Evolutionary conservation across 768 basidiomycete species (phyloP).

Genomic region (Boletus sensibilis): DNA sequence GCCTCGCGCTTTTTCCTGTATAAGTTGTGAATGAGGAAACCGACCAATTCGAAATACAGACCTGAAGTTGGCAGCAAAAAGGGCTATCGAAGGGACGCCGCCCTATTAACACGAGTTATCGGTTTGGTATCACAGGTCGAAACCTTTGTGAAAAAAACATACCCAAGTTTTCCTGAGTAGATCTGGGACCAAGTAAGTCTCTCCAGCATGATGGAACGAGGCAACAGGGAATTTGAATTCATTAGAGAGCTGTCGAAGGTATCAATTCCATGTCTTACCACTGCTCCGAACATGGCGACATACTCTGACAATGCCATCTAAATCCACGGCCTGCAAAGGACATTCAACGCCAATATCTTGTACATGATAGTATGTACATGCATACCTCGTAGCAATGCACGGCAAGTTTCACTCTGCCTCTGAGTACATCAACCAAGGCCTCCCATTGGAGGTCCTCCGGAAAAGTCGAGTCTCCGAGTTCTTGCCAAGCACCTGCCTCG

Average conservation of each 20-base stretch:
- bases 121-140: neutral
- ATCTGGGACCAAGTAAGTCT: slow-evolving; percentile 81
- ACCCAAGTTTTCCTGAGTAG: slow-evolving; percentile 71
- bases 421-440: slow-evolving; percentile 70
- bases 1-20: slow-evolving; percentile 76
- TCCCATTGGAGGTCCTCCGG: slow-evolving; percentile 75
- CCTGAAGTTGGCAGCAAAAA: slow-evolving; percentile 64
- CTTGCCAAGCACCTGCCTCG: slow-evolving; percentile 43
- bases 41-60: slow-evolving; percentile 5
- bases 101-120: slow-evolving; percentile 37
- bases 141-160: neutral
- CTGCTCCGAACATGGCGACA: slow-evolving; percentile 20
- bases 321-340: slow-evolving; percentile 54
- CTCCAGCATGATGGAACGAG: slow-evolving; percentile 76
- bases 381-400: slow-evolving; percentile 39
- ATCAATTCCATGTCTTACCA: neutral
- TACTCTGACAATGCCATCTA: slow-evolving; percentile 70
- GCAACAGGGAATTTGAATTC: slow-evolving; percentile 82
- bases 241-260: slow-evolving; percentile 57
- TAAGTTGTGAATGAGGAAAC: neutral
- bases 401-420: slow-evolving; percentile 64
- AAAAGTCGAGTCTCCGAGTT: slow-evolving; percentile 38
- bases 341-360: neutral
- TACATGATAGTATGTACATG: neutral
- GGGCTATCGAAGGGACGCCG: slow-evolving; percentile 67